These are phyloP conservation scores for thale cress (Arabidopsis thaliana) DNA, from an alignment of 345 rosid species.

Conservation along the genomic window TAIR10.1 NC_003076.8:20734501-20735000, in stretches of 20 bases:
- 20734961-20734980: conserved; percentile 96
- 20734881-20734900: neutral
- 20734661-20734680: neutral
- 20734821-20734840: neutral
- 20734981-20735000: conserved; percentile 96
- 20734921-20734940: conserved; percentile 92
- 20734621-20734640: conserved; percentile 9
- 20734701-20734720: neutral
- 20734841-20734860: neutral
- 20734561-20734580: neutral
- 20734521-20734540: neutral
- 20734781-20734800: neutral
- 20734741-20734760: neutral
- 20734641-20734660: neutral
- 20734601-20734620: neutral
- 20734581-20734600: neutral
- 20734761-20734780: neutral
- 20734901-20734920: conserved; percentile 77
- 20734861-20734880: conserved; percentile 5
- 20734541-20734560: neutral
- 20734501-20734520: conserved; percentile 69
- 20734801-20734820: neutral
- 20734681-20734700: neutral
- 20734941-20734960: conserved; percentile 89
- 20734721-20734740: neutral